Conservation (phyloP, 2,329 filamentous ascomycete species). For the Colletotrichum theobromicola region DNA sequence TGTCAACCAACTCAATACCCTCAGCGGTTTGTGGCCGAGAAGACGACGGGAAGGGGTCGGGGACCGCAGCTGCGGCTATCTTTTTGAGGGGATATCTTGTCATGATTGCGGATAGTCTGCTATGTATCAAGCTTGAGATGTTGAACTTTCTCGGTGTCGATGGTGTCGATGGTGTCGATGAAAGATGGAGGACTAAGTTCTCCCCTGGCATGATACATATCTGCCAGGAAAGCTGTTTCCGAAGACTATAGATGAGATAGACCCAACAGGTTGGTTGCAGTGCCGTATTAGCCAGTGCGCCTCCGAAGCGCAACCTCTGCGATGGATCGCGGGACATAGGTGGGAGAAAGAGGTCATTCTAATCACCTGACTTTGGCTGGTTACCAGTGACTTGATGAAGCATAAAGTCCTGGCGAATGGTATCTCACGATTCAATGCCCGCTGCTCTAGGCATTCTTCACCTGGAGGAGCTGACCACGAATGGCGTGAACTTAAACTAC, state of each 20-base stretch:
- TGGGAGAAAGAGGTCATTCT: background rate
- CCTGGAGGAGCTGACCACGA: background rate
- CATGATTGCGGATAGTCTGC: background rate
- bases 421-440: background rate
- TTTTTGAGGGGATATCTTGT: background rate
- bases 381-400: background rate
- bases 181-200: too few species aligned
- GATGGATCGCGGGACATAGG: background rate
- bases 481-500: background rate
- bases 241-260: background rate
- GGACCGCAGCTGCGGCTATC: background rate
- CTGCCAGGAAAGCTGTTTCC: background rate
- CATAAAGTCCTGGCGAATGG: background rate
- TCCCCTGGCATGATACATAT: background rate
- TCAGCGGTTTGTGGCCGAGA: background rate
- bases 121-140: background rate
- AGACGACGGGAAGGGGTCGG: background rate
- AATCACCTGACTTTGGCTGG: background rate
- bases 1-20: background rate
- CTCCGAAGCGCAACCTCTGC: background rate
- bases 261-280: background rate
- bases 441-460: background rate
- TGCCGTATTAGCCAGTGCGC: too few species aligned
- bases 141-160: background rate
- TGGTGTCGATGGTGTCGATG: too few species aligned